A percentile compares a stretch with the other conserved stretches of the same genome.
These are phyloP conservation scores for Lonicera japonica DNA, from an alignment of 129 eudicot species.

Conservation along the genomic window DNA sequence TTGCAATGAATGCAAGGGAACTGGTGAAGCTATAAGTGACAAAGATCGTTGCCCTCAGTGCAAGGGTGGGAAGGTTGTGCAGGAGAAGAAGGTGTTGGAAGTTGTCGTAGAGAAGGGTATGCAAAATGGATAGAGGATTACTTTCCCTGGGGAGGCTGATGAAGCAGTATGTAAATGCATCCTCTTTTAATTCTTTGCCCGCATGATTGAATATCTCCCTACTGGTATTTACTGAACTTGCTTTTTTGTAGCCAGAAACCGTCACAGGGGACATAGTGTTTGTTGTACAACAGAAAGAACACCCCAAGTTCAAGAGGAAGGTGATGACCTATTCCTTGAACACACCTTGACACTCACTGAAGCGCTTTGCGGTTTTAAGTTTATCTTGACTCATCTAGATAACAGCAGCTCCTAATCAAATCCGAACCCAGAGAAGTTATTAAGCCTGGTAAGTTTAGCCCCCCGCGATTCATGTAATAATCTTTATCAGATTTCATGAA, in stretches of 20 bases:
- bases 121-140: slow-evolving; percentile 65
- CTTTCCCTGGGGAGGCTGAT: slow-evolving; percentile 77
- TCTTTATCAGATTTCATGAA: no score
- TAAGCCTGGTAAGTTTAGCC: slow-evolving; percentile 53
- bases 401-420: slow-evolving; percentile 56
- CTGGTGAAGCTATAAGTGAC: slow-evolving; percentile 60
- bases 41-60: slow-evolving; percentile 66
- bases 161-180: slow-evolving; percentile 45
- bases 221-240: background rate
- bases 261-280: slow-evolving; percentile 70
- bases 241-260: slow-evolving; percentile 54
- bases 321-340: slow-evolving; percentile 69
- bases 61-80: slow-evolving; percentile 66
- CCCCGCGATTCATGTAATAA: background rate
- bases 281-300: slow-evolving; percentile 71
- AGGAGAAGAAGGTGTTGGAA: slow-evolving; percentile 68
- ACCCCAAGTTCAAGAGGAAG: slow-evolving; percentile 78
- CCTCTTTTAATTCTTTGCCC: background rate
- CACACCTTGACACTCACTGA: slow-evolving; percentile 66
- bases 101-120: slow-evolving; percentile 71
- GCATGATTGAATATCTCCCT: background rate
- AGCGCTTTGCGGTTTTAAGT: slow-evolving; percentile 80
- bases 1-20: slow-evolving; percentile 70
- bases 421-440: slow-evolving; percentile 72
- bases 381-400: slow-evolving; percentile 60